Evolutionary conservation across 2,329 filamentous ascomycete species (phyloP).

Genomic region (Cordyceps farinosa): DNA sequence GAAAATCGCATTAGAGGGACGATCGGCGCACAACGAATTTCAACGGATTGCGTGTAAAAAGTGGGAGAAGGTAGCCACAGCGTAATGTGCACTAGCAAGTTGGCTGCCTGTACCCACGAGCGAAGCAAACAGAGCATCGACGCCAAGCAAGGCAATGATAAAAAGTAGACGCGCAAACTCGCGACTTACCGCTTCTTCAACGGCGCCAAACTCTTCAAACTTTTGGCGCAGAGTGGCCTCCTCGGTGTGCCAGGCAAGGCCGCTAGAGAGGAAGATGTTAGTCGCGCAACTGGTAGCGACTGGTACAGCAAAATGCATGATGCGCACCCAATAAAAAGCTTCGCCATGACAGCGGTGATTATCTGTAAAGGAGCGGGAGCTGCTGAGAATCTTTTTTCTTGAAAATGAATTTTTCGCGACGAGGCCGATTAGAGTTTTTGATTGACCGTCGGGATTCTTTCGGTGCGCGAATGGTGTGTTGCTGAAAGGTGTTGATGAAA

Average conservation of each 20-base stretch:
- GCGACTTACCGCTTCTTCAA: constrained; percentile 89
- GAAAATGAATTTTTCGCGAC: constrained; percentile 7
- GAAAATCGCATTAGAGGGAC: constrained; percentile 15
- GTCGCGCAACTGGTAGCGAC: not conserved
- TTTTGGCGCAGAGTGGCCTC: constrained; percentile 81
- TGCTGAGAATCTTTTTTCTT: not conserved
- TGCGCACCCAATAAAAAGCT: constrained; percentile 89
- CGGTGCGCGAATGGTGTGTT: not conserved
- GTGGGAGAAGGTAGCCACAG: not conserved
- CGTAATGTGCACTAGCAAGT: not conserved
- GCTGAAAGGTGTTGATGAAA: constrained; percentile 19
- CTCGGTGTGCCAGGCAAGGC: constrained; percentile 98
- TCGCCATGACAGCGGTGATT: constrained; percentile 62
- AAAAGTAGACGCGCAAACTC: constrained; percentile 19
- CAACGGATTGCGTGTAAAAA: not conserved
- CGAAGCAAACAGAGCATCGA: not conserved
- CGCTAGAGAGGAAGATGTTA: constrained; percentile 49
- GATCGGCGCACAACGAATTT: constrained; percentile 4
- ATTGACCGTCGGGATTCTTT: not conserved
- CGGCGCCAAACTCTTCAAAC: constrained; percentile 85
- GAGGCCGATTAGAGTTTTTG: not conserved
- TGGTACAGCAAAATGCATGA: not conserved
- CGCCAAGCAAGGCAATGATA: not conserved
- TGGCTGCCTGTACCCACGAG: not conserved
- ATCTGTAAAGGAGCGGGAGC: constrained; percentile 21